A percentile compares a stretch with the other conserved stretches of the same genome.
These are phyloP conservation scores for Pontederia paniculata DNA, from an alignment of 176 grass and related monocot genomes.

Conservation along the genomic window DNA sequence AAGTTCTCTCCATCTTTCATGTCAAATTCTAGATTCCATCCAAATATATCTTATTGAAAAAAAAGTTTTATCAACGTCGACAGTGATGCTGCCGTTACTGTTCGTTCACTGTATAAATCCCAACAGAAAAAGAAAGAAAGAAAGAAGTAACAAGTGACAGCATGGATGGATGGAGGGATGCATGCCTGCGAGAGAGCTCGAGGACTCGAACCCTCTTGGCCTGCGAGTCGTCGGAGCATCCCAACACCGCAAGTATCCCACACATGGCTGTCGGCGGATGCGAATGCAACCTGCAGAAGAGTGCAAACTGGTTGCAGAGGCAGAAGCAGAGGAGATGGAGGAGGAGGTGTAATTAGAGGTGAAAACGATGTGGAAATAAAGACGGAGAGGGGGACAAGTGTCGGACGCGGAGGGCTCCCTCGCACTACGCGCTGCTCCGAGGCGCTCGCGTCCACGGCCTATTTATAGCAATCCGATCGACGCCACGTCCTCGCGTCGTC, in stretches of 20 bases:
- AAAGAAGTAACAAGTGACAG: slow-evolving; percentile 1
- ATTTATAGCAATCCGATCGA: no score
- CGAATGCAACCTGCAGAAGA: not conserved
- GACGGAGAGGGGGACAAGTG: not conserved
- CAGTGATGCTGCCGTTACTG: no score
- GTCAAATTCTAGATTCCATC: no score
- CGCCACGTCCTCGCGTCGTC: no score
- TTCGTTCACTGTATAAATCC: not conserved
- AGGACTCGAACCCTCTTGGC: slow-evolving; percentile 69
- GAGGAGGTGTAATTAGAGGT: not conserved
- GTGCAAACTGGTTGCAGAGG: not conserved
- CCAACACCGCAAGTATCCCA: slow-evolving; percentile 70
- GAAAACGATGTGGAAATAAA: not conserved
- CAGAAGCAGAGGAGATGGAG: no score
- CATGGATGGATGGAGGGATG: not conserved
- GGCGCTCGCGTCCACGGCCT: no score
- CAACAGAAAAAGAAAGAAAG: not conserved
- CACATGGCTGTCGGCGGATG: slow-evolving; percentile 30
- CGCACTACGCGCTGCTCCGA: no score
- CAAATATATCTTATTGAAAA: no score
- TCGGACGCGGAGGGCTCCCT: not conserved
- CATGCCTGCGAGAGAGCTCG: slow-evolving; percentile 80
- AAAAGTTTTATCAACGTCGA: no score
- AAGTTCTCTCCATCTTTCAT: no score
- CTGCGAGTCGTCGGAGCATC: slow-evolving; percentile 62